Base-by-base conservation (phyloP, 768 basidiomycete genomes). In the Pulveroboletus frians region DNA sequence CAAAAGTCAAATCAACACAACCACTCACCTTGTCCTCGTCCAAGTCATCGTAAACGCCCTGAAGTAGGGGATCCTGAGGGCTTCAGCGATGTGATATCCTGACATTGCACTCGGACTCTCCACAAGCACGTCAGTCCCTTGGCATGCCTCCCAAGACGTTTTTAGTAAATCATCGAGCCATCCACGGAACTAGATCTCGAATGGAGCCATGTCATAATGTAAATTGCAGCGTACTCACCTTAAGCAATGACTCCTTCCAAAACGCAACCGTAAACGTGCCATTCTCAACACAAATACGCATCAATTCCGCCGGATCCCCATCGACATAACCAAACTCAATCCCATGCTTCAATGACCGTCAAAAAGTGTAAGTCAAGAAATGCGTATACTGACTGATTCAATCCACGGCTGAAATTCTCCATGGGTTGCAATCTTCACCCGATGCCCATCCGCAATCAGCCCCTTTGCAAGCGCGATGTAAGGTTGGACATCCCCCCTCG, bases 41-140 rank as follows among this genome's bases (percentile, higher is more conserved):
- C 95, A 98, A 0, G 90, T 91, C 96, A 97, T 98, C 0, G 94
- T 95, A 65, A 97, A 96, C 8, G 92, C 92, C 50, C 92, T 76
- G 70, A 87, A 99, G 66, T 95, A 99, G 1, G 95, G 95, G 34
- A 98, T 93, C 20, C 73, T 76, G 13, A 99, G 74, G 2, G 92
- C 94, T 64, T 98, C 95, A 23, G 95, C 96, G 46, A 99, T 95
- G 61, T 99, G 95, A 54, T 88, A 88, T 9, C 95, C 95, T 23
- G 85, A 92, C 91, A 99, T 99, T 10, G 95, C 93, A 62, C 90
- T 93, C 0, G 95, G 95, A 61, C 89, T 92, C 70, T 99, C 95
- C 39, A 99, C 74, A 35, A 99, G 77, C 26, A 98, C 80, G 65
- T 99, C 94, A 0, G 92, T 92, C 31, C 82, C 85, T 70, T 95